Conservation (phyloP, 1,284 basidiomycete genomes). For the Marasmius sp. region DNA sequence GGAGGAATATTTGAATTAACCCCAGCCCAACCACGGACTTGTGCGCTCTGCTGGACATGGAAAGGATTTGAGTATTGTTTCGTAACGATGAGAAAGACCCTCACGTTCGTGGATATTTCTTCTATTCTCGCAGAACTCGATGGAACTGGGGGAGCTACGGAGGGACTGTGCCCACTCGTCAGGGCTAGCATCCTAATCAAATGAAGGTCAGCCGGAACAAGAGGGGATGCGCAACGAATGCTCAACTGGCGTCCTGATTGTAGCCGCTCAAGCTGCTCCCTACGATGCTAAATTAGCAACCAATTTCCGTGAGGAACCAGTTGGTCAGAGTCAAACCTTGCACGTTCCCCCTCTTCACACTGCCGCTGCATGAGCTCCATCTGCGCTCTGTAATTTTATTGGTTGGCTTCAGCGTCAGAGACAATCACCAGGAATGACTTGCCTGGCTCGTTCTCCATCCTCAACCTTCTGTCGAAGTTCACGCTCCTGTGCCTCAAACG, state of each 20-base stretch:
- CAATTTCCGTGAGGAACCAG: not conserved
- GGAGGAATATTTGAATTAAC: too few species aligned
- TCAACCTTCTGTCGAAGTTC: not conserved
- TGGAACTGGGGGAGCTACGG: not conserved
- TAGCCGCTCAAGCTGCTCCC: not conserved
- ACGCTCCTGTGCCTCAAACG: not conserved
- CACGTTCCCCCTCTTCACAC: not conserved
- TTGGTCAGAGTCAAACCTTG: not conserved
- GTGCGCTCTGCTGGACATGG: not conserved
- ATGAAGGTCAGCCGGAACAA: not conserved
- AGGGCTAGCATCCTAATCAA: not conserved
- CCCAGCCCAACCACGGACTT: not conserved
- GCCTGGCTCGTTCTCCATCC: not conserved
- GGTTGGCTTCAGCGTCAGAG: too few species aligned
- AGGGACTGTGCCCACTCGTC: not conserved
- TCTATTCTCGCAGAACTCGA: constrained; percentile 10
- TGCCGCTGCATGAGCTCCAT: too few species aligned
- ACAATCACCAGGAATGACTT: too few species aligned
- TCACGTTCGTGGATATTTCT: constrained; percentile 8
- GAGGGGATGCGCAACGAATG: not conserved
- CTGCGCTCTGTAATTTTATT: too few species aligned
- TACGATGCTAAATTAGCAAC: not conserved
- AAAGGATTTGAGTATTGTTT: not conserved
- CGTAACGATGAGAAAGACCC: not conserved
- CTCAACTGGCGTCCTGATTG: not conserved